Base-by-base conservation (phyloP, 768 basidiomycete genomes). In the Trametopsis cervina region DNA sequence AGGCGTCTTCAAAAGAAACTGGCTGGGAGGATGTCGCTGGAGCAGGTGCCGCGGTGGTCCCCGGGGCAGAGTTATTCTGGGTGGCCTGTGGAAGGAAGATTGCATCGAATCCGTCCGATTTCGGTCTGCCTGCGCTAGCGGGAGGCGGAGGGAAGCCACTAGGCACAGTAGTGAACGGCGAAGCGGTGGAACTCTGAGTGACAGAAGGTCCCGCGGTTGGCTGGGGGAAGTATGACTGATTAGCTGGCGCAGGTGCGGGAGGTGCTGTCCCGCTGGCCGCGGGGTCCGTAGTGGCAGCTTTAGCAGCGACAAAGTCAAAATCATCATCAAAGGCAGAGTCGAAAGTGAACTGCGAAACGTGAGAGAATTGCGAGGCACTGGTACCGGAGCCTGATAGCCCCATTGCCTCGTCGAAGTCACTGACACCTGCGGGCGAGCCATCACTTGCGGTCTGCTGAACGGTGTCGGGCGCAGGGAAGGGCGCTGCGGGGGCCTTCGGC, bases 341-440 rank as follows among this genome's bases (percentile, higher is more conserved):
- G 47, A 90, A 89, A 3, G 80, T 72, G 55, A 87, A 79, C 20
- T 65, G 59, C 4, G 67, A 63, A 47, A 55, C 56, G 25, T 64
- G 57, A 5, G 67, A 63, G 52, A 55, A 57, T 25, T 64, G 56
- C 10, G 76, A 57, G 9, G 59, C 37, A 2, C 64, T 54, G 7
- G 64, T 58, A 29, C 63, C 67, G 25, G 62, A 47, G 12, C 54
- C 47, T 11, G 60, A 53, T 4, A 78, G 66, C 15, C 80, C 76
- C 59, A 90, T 71, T 0, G 84, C 81, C 59, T 88, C 85, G 57
- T 90, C 87, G 55, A 89, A 87, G 43, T 78, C 86, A 53, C 71
- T 80, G 1, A 82, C 53, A 17, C 59, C 66, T 1, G 65, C 59
- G 3, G 55, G 45, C 20, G 57, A 49, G 15, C 56, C 27, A 10